Base-by-base conservation (phyloP, 306 rosid species). In the Luffa acutangula region DNA sequence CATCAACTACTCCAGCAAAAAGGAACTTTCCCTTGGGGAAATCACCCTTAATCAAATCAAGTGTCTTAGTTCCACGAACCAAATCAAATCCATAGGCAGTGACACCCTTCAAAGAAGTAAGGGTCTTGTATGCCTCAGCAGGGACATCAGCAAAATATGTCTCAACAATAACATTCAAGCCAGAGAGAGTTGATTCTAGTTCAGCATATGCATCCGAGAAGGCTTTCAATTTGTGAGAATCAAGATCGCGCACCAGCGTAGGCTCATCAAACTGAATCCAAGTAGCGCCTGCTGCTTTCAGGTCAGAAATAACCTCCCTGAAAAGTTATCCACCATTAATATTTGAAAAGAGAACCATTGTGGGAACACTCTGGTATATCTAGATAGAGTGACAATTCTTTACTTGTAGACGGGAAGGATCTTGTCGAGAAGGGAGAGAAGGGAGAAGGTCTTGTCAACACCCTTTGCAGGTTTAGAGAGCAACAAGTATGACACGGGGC, bases 261-360 rank as follows among this genome's bases (percentile, higher is more conserved):
- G 97, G 96, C 85, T 93, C 97, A 82, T 93, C 97, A 87, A 93
- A 89, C 85, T 93, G 94, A 77, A 93, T 83, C 96, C 97, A 93
- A 36, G 88, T 49, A 80, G 96, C 96, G 75, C 97, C 97, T 20
- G 97, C 90, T 5, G 91, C 91, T 87, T 85, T 93, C 18, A 93
- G 86, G 80, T 93, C 97, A 78, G 91, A 73, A 78, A 91, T 81
- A 81, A 89, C 97, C 86, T 93, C 91, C 92, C 97, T 93, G 83
- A 48, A 69, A 76, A 46, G 64, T 14, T 36, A 59, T 14, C 20
- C 62, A 74, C 46, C 49, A 60, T 71, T 20, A 56, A 17, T 14
- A 46, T n/a, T 18, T 43, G 60, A 81, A 80, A 57, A 54, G 63
- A 42, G 39, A 57, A 4, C n/a, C 71, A 20, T n/a, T 54, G 52